Base-by-base conservation (phyloP, 1,284 basidiomycete genomes). In the Cutaneotrichosporon cutaneum region DNA sequence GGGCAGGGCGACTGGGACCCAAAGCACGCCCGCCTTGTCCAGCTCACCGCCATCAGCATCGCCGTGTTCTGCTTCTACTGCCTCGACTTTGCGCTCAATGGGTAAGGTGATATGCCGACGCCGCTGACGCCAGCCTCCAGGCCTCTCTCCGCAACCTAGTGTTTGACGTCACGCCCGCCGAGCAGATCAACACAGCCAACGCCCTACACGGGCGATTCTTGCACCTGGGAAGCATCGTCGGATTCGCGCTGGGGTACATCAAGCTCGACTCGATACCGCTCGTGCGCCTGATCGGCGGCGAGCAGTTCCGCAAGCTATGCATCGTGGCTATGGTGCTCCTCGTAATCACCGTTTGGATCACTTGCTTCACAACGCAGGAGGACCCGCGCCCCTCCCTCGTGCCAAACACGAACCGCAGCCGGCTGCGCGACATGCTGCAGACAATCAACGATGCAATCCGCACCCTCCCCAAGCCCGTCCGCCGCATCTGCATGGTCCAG, bases 161-260 rank as follows among this genome's bases (percentile, higher is more conserved):
- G 14, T 84, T 99, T 61, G 95, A 99, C 76, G 82, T 94, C 51
- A 87, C 92, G 0, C 93, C 93, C 4, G 85, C 88, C 4, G 85
- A 89, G 65, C 94, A 98, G 77, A 85, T 97, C 36, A 93, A 89
- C 66, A 84, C 87, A 16, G 94, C 90, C 7, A 99, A 97, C 80
- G 95, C 95, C n/a, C 99, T 95, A 94, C 93, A 97, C 70, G 92
- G 94, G 18, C 84, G 92, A 61, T 94, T 96, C 90, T 89, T 87
- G 53, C 92, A 96, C 74, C 87, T 92, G n/a, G 94, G 92, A 26
- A 96, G 94, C 73, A 94, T 96, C 58, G 79, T 94, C 67, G 94
- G 94, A 1, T 96, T 88, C 78, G 90, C 90, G 1, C 89, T 94
- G 72, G 92, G 90, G 88, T 96, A 91, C 81, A 76, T 94, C 56